These are phyloP conservation scores for Trametes sp. DNA, from an alignment of 1,284 basidiomycete species.

Conservation along the genomic window DNA sequence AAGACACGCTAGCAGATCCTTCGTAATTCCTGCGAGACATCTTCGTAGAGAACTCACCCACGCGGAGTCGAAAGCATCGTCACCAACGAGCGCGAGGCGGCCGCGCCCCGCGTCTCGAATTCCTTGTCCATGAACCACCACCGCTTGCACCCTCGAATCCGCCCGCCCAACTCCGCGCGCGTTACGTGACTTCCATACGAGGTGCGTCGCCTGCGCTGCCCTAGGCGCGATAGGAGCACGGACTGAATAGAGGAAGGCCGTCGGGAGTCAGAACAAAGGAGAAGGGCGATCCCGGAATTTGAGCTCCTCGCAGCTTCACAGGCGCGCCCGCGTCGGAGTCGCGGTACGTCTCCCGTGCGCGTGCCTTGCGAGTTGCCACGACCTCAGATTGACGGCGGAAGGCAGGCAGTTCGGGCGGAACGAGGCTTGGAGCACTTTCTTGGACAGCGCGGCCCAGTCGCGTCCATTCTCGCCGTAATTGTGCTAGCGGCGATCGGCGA, in stretches of 20 bases:
- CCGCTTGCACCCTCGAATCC: constrained; percentile 1
- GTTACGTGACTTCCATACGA: neutral
- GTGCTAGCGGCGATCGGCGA: constrained; percentile 21
- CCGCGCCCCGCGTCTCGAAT: neutral
- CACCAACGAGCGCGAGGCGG: too few species aligned
- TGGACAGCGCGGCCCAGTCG: constrained; percentile 3
- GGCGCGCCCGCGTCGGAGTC: neutral
- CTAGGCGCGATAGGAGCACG: neutral
- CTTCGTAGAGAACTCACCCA: neutral
- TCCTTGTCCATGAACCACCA: constrained; percentile 13
- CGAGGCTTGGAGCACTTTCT: constrained; percentile 14
- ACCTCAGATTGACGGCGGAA: constrained; percentile 8
- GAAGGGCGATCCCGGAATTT: neutral
- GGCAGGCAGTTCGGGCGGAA: neutral
- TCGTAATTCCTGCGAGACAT: neutral
- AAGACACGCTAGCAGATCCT: neutral
- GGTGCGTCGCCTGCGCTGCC: neutral
- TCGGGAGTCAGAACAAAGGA: constrained; percentile 3
- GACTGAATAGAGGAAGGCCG: constrained; percentile 12
- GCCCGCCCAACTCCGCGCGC: neutral
- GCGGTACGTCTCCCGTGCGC: neutral
- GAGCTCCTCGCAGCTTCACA: too few species aligned
- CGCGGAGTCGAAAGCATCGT: neutral
- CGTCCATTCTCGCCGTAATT: constrained; percentile 5
- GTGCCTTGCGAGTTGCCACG: constrained; percentile 20